Conservation (phyloP, 2,329 filamentous ascomycete species). For the Colletotrichum chlorophyti region DNA sequence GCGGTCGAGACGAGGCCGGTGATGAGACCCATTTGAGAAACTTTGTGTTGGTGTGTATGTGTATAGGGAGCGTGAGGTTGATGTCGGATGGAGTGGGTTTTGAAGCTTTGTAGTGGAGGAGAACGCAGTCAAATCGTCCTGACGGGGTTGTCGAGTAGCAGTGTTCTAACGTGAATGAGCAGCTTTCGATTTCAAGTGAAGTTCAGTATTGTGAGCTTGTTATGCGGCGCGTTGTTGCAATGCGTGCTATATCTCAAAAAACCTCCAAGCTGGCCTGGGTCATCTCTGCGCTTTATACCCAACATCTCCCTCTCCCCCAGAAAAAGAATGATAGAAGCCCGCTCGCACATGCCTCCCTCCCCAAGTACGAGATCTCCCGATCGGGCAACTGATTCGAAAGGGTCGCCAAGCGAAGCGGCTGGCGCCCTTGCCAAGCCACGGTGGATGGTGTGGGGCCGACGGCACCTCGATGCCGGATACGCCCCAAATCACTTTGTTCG, state of each 20-base stretch:
- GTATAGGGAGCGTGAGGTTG: too few relatives aligned
- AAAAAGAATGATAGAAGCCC: too few relatives aligned
- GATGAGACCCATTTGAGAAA: constrained; percentile 24
- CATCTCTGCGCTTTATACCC: too few relatives aligned
- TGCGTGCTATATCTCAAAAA: too few relatives aligned
- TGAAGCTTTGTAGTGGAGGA: not conserved
- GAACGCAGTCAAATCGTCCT: too few relatives aligned
- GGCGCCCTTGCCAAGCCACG: constrained; percentile 21
- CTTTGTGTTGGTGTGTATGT: not conserved
- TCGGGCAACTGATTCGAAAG: constrained; percentile 25
- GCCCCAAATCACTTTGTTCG: not conserved
- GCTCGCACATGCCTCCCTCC: not conserved
- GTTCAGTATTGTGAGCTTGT: too few relatives aligned
- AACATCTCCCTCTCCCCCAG: too few relatives aligned
- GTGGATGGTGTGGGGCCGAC: constrained; percentile 14
- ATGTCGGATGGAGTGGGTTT: not conserved
- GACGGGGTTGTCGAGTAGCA: too few relatives aligned
- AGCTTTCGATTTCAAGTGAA: too few relatives aligned
- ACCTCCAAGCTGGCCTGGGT: too few relatives aligned
- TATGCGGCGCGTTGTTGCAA: too few relatives aligned
- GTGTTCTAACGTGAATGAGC: too few relatives aligned
- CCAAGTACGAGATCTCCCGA: constrained; percentile 4
- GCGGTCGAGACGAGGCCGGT: constrained; percentile 25
- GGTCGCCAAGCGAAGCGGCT: not conserved
- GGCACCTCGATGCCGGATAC: constrained; percentile 19